Base-by-base conservation (phyloP, 2,329 filamentous ascomycete species). In the Exophiala dermatitidis region DNA sequence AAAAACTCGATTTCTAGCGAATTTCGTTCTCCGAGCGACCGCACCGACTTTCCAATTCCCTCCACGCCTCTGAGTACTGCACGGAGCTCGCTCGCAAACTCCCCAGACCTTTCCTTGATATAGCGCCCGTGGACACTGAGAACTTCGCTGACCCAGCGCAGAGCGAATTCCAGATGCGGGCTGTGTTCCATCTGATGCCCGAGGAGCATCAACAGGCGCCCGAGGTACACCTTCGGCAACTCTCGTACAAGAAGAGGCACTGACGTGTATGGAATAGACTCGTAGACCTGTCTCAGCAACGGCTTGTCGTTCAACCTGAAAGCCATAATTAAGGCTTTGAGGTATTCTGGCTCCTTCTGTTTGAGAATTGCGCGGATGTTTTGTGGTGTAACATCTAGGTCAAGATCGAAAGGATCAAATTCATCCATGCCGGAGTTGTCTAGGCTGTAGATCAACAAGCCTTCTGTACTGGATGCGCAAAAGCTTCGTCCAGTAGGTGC, bases 371-470 rank as follows among this genome's bases (percentile, higher is more conserved):
- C 69, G 1, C 96, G 77, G 2, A 90, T 93, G 5, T 85, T 90
- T 1, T 87, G 84, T 0, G 91, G 91, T 3, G 93, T 98, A 62
- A 98, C 88, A 60, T 88, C 87, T 66, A 97, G 86, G 69, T 95
- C 90, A 10, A 98, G 82, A 67, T 98, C 93, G 65, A 96, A 95
- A 0, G 93, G 93, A 66, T 98, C 93, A 66, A 98, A 98, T 57
- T 90, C 81, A 41, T 63, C 60, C 44, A 53, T 54, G 30, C 93
- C 78, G 3, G 82, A 78, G 38, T 82, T 84, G 67, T 98, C 93
- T 29, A 98, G 76, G 59, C 88, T 93, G 75, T 97, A 98, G 58
- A 98, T 85, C 41, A 98, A 77, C 7, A 98, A 77, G 10, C 93
- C 93, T 72, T 98, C 93, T 0, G 93, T 97, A 6, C 88, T 93